phyloP scores from a whole-genome alignment of 768 basidiomycete species.

The Hemileccinum impolitum region DNA sequence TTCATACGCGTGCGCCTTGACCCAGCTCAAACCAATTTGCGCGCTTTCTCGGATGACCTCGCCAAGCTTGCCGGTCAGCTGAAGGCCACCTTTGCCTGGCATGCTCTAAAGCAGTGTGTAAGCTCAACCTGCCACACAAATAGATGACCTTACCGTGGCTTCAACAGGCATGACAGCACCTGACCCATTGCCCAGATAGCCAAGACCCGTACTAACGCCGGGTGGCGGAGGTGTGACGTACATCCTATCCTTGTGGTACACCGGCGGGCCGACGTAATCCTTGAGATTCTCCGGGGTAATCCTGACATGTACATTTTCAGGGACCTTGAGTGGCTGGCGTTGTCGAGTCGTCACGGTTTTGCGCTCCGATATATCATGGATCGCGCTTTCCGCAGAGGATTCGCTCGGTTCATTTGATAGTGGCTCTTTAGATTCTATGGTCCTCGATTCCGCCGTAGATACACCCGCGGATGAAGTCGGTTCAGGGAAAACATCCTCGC shows the following conservation, averaged over 20 bases:
- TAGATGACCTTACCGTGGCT: conserved; percentile 62
- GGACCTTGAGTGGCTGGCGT: conserved; percentile 79
- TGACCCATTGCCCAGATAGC: conserved; percentile 94
- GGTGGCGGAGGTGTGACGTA: conserved; percentile 78
- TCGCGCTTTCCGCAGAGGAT: conserved; percentile 11
- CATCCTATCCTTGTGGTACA: conserved; percentile 94
- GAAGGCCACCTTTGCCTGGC: conserved; percentile 92
- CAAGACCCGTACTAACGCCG: conserved; percentile 92
- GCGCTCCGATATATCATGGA: conserved; percentile 31
- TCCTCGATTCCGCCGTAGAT: conserved; percentile 23
- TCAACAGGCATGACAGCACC: conserved; percentile 98
- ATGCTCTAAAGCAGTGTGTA: conserved; percentile 56
- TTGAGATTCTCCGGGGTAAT: conserved; percentile 88
- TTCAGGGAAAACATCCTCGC: conserved; percentile 83
- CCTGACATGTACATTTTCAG: conserved; percentile 69
- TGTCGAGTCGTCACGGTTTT: conserved; percentile 72
- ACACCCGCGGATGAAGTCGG: conserved; percentile 34
- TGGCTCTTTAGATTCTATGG: conserved; percentile 54
- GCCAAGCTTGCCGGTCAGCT: conserved; percentile 94
- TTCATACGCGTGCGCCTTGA: conserved; percentile 85
- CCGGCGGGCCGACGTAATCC: conserved; percentile 94
- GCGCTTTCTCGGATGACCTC: conserved; percentile 97
- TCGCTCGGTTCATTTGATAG: conserved; percentile 35
- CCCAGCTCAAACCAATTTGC: conserved; percentile 92
- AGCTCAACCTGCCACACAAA: not conserved